Conservation (phyloP, 2,329 filamentous ascomycete species). For the Diaporthe humulicola region DNA sequence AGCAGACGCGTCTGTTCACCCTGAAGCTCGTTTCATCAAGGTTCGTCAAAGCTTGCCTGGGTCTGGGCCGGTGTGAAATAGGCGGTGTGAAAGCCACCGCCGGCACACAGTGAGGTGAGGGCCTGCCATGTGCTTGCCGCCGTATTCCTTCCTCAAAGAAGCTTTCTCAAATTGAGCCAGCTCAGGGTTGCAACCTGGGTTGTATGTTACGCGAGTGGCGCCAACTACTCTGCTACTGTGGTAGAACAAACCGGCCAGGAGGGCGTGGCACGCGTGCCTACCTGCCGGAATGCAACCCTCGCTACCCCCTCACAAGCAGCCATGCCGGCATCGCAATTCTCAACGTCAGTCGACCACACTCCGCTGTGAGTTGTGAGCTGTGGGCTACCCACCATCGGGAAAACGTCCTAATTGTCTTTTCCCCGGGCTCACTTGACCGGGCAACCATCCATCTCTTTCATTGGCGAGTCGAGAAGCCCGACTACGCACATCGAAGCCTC, state of each 20-base stretch:
- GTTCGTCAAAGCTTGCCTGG: background rate
- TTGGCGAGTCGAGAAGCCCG: background rate
- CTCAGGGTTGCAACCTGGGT: background rate
- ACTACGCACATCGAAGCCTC: background rate
- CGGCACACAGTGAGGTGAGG: background rate
- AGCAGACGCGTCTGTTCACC: background rate
- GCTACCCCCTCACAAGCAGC: slow-evolving; percentile 11
- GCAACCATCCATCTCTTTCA: background rate
- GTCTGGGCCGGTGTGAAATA: background rate
- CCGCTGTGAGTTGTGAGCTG: background rate
- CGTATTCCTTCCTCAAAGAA: background rate
- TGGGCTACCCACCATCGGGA: background rate
- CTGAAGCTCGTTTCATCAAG: background rate
- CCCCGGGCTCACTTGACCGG: background rate
- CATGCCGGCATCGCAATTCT: slow-evolving; percentile 19
- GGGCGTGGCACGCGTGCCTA: slow-evolving; percentile 7
- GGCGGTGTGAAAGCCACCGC: slow-evolving; percentile 22
- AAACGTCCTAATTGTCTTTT: background rate
- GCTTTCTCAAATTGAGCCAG: background rate
- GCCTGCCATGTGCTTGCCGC: background rate
- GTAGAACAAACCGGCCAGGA: background rate
- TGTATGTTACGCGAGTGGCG: slow-evolving; percentile 6
- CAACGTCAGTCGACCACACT: background rate
- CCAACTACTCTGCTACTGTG: too few relatives aligned
- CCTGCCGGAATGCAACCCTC: slow-evolving; percentile 27